Evolutionary conservation across 495 filamentous ascomycete genomes (phyloP), one percentile per base, ranked within the genome.

Genomic region (Xylaria palmicola): DNA sequence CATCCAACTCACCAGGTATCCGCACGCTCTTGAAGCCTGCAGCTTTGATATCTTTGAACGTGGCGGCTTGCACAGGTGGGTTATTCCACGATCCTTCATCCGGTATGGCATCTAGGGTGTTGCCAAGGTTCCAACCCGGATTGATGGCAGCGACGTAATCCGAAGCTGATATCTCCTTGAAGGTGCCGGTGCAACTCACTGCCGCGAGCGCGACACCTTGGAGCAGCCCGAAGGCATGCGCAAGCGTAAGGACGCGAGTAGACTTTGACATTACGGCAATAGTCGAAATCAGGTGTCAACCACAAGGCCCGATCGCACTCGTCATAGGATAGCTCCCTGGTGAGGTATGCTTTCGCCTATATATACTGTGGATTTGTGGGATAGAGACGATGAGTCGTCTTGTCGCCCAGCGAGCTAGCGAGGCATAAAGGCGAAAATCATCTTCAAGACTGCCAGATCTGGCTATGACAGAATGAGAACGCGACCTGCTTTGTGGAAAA

Each of bases 81-180:
- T 86, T 87, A 48, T 82, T 82, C 85, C 85, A 88, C 4, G 76
- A 80, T 1, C 82, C 84, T 62, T 88, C 85, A 48, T 77, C 72
- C 4, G 83, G 80, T 15, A 78, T 68, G 4, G 83, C 83, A 66
- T 87, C 85, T 32, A 87, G 77, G 0, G 84, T 86, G 47, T 88
- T 88, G 15, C 84, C 88, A 0, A 84, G 80, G 47, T 78, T 83
- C 48, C 82, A 83, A 24, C 79, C 83, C 1, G 79, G 86, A 47
- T 89, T 90, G 1, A 90, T 84, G 44, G 90, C 90, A 62, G 55
- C 39, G 30, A 59, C 37, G 30, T 45, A 64, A n/a, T 59, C 40
- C 0, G 62, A 49, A n/a, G 62, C 62, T 26, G 62, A 64, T 52
- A 64, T 55, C 6, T 29, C 15, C 4, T 53, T 29, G 39, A 60